Conservation (phyloP, 345 rosid genomes). For the Salix suchowensis region DNA sequence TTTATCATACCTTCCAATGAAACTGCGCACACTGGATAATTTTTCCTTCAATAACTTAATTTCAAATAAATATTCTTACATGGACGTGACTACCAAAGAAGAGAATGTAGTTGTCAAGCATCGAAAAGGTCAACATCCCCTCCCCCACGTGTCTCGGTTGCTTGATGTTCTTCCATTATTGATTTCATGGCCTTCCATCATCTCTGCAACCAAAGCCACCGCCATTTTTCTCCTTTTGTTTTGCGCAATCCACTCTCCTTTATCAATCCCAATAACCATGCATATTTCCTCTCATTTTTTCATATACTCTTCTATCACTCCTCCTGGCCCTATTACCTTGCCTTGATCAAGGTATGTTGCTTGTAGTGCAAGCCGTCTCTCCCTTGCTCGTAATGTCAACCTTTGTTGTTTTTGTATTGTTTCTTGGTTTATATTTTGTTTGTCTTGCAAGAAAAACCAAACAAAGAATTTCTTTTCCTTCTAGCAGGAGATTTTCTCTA, state of each 20-base stretch:
- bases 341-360: constrained; percentile 26
- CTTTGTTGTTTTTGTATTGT: background rate
- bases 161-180: background rate
- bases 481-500: background rate
- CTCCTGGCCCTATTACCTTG: constrained; percentile 8
- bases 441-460: background rate
- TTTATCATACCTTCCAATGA: background rate
- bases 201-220: background rate
- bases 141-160: constrained; percentile 8
- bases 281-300: background rate
- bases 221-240: background rate
- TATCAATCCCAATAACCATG: constrained; percentile 2
- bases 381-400: background rate
- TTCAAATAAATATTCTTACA: background rate
- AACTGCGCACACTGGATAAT: background rate
- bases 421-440: background rate
- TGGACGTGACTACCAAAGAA: constrained; percentile 5
- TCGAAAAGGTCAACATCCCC: constrained; percentile 34
- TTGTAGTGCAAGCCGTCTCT: background rate
- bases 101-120: background rate
- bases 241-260: constrained; percentile 33
- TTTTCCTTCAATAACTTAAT: background rate
- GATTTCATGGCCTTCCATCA: constrained; percentile 5
- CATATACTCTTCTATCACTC: constrained; percentile 9
- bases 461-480: background rate